phyloP scores from a whole-genome alignment of 164 flowering plant species.

The Chimonanthus salicifolius region DNA sequence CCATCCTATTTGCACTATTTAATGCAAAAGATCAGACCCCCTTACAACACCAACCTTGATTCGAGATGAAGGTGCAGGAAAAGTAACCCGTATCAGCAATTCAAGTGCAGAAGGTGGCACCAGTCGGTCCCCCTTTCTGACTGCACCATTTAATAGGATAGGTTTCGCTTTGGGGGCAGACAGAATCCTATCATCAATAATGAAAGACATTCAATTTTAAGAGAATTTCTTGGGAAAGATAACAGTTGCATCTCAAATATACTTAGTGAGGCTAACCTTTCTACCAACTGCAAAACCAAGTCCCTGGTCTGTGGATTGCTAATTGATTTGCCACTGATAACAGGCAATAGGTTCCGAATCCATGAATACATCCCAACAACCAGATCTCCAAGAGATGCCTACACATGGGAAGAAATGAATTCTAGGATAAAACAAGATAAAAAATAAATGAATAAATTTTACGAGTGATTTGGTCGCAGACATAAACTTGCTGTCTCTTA shows the following conservation, averaged over 20 bases:
- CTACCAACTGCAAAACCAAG: slow-evolving; percentile 74
- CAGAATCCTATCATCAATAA: slow-evolving; percentile 47
- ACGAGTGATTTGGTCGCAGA: no score
- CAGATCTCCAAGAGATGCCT: slow-evolving; percentile 86
- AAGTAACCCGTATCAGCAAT: slow-evolving; percentile 50
- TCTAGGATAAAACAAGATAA: neutral
- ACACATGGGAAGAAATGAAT: slow-evolving; percentile 2
- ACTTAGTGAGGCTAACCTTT: slow-evolving; percentile 46
- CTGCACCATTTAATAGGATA: slow-evolving; percentile 71
- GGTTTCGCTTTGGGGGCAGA: slow-evolving; percentile 71
- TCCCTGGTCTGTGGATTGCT: slow-evolving; percentile 85
- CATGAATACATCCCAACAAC: slow-evolving; percentile 69
- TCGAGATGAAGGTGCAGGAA: slow-evolving; percentile 63
- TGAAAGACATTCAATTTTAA: neutral
- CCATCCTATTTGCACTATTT: neutral
- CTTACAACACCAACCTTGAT: slow-evolving; percentile 50
- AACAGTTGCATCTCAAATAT: neutral
- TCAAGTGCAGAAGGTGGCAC: slow-evolving; percentile 78
- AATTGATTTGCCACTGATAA: slow-evolving; percentile 49
- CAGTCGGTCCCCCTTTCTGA: slow-evolving; percentile 83
- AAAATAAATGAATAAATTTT: neutral
- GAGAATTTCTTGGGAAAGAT: neutral
- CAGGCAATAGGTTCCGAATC: slow-evolving; percentile 66
- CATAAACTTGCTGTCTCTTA: slow-evolving; percentile 13
- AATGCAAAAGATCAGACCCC: slow-evolving; percentile 5